These are phyloP conservation scores for Zygoascus flipseniorum DNA, from an alignment of 805 yeast genomes.

Conservation along the genomic window DNA sequence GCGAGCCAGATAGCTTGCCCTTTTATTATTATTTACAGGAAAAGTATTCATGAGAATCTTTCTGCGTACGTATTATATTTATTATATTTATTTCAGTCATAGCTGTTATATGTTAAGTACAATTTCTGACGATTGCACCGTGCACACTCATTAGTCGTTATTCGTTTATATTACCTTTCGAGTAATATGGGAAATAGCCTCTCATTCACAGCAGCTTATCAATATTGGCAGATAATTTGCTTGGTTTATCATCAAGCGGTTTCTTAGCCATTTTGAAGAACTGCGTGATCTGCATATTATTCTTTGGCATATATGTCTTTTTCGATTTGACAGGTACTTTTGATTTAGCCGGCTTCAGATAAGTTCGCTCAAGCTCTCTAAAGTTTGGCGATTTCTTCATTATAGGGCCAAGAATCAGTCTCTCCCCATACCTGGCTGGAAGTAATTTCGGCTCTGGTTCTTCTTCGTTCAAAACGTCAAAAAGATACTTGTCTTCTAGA, in stretches of 20 bases:
- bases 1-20: not conserved
- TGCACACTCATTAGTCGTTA: no score
- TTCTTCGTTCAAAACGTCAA: not conserved
- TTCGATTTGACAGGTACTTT: not conserved
- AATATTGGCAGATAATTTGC: no score
- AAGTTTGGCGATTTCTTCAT: not conserved
- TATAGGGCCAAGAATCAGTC: not conserved
- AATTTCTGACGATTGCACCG: not conserved
- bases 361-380: not conserved
- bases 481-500: not conserved
- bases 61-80: not conserved
- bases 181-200: no score
- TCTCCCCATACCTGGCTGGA: not conserved
- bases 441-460: not conserved
- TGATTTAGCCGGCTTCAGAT: not conserved
- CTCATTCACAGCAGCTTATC: no score
- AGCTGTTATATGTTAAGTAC: not conserved
- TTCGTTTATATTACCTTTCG: no score
- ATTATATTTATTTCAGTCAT: slow-evolving; percentile 2
- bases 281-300: not conserved
- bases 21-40: not conserved
- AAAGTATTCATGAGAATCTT: not conserved
- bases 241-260: not conserved
- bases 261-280: not conserved
- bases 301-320: not conserved